Conservation (phyloP, 2,329 filamentous ascomycete species). For the Penicillium sp. region DNA sequence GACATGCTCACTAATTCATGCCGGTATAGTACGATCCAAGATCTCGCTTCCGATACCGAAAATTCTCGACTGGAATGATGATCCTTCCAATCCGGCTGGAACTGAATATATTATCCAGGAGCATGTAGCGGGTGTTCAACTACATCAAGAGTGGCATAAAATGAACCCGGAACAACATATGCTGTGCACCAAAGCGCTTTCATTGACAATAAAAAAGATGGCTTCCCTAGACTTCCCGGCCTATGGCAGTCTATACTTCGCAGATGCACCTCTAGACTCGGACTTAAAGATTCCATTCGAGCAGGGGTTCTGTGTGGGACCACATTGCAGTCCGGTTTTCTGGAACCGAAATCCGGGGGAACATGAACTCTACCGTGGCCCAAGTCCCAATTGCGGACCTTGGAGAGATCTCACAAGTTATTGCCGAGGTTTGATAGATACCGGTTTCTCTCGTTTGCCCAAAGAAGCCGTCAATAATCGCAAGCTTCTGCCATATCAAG, state of each 20-base stretch:
- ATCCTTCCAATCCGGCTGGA: no score
- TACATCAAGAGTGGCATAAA: conserved; percentile 28
- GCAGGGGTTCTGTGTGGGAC: conserved; percentile 29
- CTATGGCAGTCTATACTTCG: conserved; percentile 34
- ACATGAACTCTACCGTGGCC: conserved; percentile 11
- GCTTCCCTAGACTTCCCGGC: conserved; percentile 31
- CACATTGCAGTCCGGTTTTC: conserved; percentile 22
- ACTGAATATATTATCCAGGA: conserved; percentile 3
- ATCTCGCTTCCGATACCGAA: no score
- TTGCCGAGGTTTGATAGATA: conserved; percentile 17
- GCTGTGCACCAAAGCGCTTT: conserved; percentile 26
- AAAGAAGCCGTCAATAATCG: conserved; percentile 1
- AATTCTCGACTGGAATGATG: no score
- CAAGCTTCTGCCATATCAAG: conserved; percentile 13
- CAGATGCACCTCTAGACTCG: conserved; percentile 20
- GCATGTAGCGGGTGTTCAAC: conserved; percentile 27
- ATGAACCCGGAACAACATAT: conserved; percentile 31
- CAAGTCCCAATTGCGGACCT: conserved; percentile 18
- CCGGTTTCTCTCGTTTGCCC: conserved; percentile 17
- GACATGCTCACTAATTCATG: no score
- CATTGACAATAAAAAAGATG: conserved; percentile 24
- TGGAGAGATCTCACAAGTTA: conserved; percentile 18
- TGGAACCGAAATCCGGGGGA: conserved; percentile 13
- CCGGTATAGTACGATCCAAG: no score
- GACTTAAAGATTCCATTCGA: conserved; percentile 20